Conservation (phyloP, 768 basidiomycete genomes). For the Macrocybe gigantea region DNA sequence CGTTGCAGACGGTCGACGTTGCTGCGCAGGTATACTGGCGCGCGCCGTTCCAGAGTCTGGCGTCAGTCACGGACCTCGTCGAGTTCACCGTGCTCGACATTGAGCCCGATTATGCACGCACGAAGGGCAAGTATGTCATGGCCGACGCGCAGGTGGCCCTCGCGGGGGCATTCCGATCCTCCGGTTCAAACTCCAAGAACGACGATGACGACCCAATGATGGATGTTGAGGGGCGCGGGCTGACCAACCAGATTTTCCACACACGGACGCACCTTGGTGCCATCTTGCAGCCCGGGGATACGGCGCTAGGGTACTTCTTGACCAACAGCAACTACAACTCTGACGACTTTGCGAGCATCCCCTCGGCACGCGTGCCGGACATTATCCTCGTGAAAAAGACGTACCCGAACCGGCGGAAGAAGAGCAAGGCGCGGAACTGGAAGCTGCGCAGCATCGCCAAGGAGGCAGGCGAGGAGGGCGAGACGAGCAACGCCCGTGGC, state of each 20-base stretch:
- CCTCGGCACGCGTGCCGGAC: conserved; percentile 71
- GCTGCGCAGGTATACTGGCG: conserved; percentile 84
- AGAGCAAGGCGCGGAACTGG: conserved; percentile 82
- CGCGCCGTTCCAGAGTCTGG: conserved; percentile 80
- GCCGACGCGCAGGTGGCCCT: conserved; percentile 82
- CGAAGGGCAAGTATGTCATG: conserved; percentile 77
- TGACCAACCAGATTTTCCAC: conserved; percentile 79
- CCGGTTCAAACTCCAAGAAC: conserved; percentile 16
- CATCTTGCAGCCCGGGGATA: conserved; percentile 88
- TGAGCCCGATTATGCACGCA: conserved; percentile 61
- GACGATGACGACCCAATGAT: conserved; percentile 44
- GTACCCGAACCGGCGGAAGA: conserved; percentile 91
- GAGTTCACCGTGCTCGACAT: conserved; percentile 96
- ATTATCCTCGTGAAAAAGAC: conserved; percentile 92
- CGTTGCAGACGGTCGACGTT: conserved; percentile 80
- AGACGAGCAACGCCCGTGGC: conserved; percentile 70
- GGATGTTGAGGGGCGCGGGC: conserved; percentile 56
- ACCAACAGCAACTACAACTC: conserved; percentile 92
- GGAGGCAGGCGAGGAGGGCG: conserved; percentile 83
- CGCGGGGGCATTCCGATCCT: conserved; percentile 70
- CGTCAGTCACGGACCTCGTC: conserved; percentile 76
- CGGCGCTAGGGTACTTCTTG: conserved; percentile 87
- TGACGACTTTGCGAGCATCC: conserved; percentile 69
- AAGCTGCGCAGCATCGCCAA: conserved; percentile 88
- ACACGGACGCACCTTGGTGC: conserved; percentile 95